Percentiles rank a stretch among this genome's conserved stretches.
phyloP scores from a whole-genome alignment of 1,284 basidiomycete genomes.

The Cryptococcus sp. region DNA sequence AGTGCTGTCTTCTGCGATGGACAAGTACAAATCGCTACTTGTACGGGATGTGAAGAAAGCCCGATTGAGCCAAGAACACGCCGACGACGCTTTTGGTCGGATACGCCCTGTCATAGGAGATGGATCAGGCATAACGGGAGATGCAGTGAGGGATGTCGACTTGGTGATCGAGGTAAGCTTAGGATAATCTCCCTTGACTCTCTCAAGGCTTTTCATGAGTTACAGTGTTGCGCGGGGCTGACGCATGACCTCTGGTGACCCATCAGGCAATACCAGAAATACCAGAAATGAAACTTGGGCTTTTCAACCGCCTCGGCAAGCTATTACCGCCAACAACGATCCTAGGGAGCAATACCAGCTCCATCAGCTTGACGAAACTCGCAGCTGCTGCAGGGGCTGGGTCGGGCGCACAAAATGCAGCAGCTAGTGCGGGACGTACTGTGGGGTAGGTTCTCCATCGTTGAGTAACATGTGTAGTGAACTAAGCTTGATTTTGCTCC shows the following conservation, averaged over 20 bases:
- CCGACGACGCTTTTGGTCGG: constrained; percentile 69
- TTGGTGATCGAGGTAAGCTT: constrained; percentile 80
- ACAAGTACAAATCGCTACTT: constrained; percentile 66
- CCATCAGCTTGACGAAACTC: constrained; percentile 91
- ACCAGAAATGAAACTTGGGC: constrained; percentile 72
- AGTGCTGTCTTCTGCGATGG: constrained; percentile 37
- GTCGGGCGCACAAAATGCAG: constrained; percentile 58
- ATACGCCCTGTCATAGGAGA: constrained; percentile 60
- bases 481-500: constrained; percentile 6
- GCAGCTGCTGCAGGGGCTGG: constrained; percentile 72
- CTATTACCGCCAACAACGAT: constrained; percentile 73
- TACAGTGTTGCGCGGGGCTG: not conserved
- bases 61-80: constrained; percentile 67
- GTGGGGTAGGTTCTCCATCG: constrained; percentile 16
- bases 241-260: not conserved
- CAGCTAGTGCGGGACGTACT: constrained; percentile 67
- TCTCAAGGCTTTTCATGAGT: not conserved
- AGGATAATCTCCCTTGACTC: not conserved
- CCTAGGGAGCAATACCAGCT: constrained; percentile 90
- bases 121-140: constrained; percentile 32
- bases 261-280: constrained; percentile 84
- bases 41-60: constrained; percentile 87
- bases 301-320: constrained; percentile 73
- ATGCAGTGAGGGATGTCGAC: constrained; percentile 68
- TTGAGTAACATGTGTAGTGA: no score